A percentile compares a stretch with the other conserved stretches of the same genome.
Evolutionary conservation across 768 basidiomycete species (phyloP).

Genomic region (Baorangia bicolor): DNA sequence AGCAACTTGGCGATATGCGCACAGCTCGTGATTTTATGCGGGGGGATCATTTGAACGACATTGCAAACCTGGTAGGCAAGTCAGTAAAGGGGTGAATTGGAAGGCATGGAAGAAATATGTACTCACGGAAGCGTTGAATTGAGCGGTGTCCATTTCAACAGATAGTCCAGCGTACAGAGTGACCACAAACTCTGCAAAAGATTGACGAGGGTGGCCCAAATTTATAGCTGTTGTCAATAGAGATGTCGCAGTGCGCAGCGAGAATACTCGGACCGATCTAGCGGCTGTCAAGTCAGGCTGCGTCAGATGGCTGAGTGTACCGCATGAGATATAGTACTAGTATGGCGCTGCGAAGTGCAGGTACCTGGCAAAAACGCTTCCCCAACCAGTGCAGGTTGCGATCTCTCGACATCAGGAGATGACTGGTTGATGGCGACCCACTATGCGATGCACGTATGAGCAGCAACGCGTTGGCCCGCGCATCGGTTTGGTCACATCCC

Average conservation of each 20-base stretch:
- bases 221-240: not conserved
- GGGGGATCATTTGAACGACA: conserved; percentile 63
- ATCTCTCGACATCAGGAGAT: not conserved
- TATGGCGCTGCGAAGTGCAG: not conserved
- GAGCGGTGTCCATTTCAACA: conserved; percentile 14
- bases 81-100: not conserved
- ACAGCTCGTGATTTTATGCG: conserved; percentile 67
- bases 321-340: not conserved
- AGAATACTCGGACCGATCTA: not conserved
- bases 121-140: conserved; percentile 21
- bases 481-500: not conserved
- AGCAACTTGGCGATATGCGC: conserved; percentile 77
- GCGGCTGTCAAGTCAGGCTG: not conserved
- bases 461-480: too few relatives aligned
- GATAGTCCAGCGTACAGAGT: not conserved
- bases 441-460: not conserved
- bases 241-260: not conserved
- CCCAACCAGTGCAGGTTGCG: not conserved
- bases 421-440: not conserved
- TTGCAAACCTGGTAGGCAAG: conserved; percentile 56
- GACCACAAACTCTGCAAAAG: not conserved
- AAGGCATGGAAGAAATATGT: not conserved
- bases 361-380: not conserved
- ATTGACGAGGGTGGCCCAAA: not conserved
- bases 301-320: not conserved